Percentiles rank a stretch among this genome's conserved stretches.
Evolutionary conservation across 2,329 filamentous ascomycete species (phyloP).

Genomic region (Xylaria sp.): DNA sequence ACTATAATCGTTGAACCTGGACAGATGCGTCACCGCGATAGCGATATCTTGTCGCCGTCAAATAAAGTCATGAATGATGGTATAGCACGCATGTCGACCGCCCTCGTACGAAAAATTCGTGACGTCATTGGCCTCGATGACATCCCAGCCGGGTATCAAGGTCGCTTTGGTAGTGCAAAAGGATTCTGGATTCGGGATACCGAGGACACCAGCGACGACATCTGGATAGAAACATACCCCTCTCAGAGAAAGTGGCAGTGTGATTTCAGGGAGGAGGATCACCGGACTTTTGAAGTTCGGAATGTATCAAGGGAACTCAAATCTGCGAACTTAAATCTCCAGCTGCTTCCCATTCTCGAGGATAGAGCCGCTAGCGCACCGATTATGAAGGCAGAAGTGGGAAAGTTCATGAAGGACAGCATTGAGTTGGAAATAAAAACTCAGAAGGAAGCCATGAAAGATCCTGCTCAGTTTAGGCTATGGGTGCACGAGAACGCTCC

Average conservation of each 20-base stretch:
- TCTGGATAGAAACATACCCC: slow-evolving; percentile 74
- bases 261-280: slow-evolving; percentile 57
- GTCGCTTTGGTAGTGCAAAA: slow-evolving; percentile 77
- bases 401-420: slow-evolving; percentile 59
- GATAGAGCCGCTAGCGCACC: slow-evolving; percentile 63
- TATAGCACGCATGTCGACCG: slow-evolving; percentile 72
- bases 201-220: slow-evolving; percentile 55
- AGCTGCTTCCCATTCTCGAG: slow-evolving; percentile 75
- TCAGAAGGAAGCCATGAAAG: slow-evolving; percentile 62
- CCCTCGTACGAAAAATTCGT: slow-evolving; percentile 65
- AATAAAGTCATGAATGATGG: slow-evolving; percentile 72
- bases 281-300: slow-evolving; percentile 74
- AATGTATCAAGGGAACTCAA: slow-evolving; percentile 59
- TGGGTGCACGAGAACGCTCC: slow-evolving; percentile 62
- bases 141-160: slow-evolving; percentile 75
- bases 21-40: slow-evolving; percentile 57
- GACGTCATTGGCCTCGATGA: slow-evolving; percentile 61
- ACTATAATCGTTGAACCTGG: slow-evolving; percentile 57
- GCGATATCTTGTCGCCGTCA: slow-evolving; percentile 55
- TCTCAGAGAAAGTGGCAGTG: slow-evolving; percentile 77
- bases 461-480: slow-evolving; percentile 61
- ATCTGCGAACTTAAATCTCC: slow-evolving; percentile 70
- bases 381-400: slow-evolving; percentile 61
- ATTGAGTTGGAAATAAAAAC: slow-evolving; percentile 64
- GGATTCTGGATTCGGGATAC: slow-evolving; percentile 77